Conservation (phyloP, 805 yeast genomes). For the Metschnikowia gelsemii region DNA sequence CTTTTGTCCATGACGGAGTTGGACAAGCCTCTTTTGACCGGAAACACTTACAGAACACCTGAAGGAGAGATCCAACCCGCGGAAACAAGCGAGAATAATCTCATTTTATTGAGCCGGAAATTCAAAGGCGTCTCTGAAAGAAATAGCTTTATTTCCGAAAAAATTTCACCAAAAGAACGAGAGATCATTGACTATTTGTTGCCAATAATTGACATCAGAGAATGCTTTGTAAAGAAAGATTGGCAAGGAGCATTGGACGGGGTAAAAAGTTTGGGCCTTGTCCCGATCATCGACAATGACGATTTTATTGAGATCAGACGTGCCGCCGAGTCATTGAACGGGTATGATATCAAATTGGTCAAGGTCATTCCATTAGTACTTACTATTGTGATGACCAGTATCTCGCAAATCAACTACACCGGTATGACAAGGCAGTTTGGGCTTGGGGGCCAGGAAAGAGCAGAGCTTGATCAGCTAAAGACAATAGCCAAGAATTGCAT, state of each 20-base stretch:
- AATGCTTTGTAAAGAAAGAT: conserved; percentile 51
- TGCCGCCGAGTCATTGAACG: conserved; percentile 55
- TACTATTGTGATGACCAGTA: conserved; percentile 76
- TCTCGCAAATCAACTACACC: conserved; percentile 55
- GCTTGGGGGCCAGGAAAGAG: conserved; percentile 46
- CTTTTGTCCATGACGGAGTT: conserved; percentile 68
- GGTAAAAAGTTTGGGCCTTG: conserved; percentile 58
- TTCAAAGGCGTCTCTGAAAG: conserved; percentile 47
- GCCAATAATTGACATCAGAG: conserved; percentile 66
- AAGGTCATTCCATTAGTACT: conserved; percentile 79
- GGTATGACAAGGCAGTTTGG: conserved; percentile 44
- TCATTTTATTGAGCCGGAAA: conserved; percentile 47
- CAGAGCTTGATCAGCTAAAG: conserved; percentile 54
- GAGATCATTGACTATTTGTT: conserved; percentile 66
- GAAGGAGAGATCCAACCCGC: conserved; percentile 30
- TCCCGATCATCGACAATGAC: conserved; percentile 55
- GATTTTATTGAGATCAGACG: conserved; percentile 59
- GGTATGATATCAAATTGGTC: conserved; percentile 66
- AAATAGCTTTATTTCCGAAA: conserved; percentile 58
- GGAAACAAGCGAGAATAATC: conserved; percentile 47
- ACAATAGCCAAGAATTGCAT: conserved; percentile 78
- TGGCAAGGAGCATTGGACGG: conserved; percentile 58
- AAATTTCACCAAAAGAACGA: conserved; percentile 52
- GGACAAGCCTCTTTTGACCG: conserved; percentile 51
- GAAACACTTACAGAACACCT: conserved; percentile 38